Percentiles rank a stretch among this genome's conserved stretches.
These are phyloP conservation scores for Pseudogymnoascus pannorum DNA, from an alignment of 2,329 filamentous ascomycete species.

Conservation along the genomic window DNA sequence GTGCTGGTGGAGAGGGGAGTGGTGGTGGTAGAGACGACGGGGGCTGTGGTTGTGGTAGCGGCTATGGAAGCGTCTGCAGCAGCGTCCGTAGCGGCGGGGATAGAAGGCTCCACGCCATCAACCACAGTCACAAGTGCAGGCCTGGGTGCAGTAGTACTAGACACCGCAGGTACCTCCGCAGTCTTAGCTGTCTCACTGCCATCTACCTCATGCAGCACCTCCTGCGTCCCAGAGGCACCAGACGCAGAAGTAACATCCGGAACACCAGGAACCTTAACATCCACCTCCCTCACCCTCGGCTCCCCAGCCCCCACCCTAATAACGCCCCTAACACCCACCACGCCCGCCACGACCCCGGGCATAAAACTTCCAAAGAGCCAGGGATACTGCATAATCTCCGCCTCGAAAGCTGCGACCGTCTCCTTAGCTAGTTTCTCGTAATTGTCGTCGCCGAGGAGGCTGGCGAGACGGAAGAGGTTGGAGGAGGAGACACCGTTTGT, in stretches of 20 bases:
- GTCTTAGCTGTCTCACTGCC: too few species aligned
- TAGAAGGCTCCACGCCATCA: neutral
- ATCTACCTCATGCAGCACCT: too few species aligned
- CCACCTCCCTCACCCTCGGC: slow-evolving; percentile 14
- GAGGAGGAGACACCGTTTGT: slow-evolving; percentile 80
- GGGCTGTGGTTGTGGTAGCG: neutral
- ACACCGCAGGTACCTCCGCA: too few species aligned
- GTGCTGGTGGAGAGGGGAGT: neutral
- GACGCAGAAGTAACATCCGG: too few species aligned
- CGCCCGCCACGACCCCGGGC: slow-evolving; percentile 64
- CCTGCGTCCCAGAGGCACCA: too few species aligned
- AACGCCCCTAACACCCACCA: slow-evolving; percentile 58
- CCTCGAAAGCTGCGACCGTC: slow-evolving; percentile 79
- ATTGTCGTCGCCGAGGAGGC: slow-evolving; percentile 56
- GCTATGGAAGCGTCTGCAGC: neutral
- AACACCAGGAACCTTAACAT: too few species aligned
- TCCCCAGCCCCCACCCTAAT: slow-evolving; percentile 36
- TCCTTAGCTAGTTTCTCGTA: slow-evolving; percentile 61
- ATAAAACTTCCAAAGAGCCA: slow-evolving; percentile 84
- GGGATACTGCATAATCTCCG: slow-evolving; percentile 86
- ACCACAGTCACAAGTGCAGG: too few species aligned
- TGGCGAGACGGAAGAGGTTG: slow-evolving; percentile 77
- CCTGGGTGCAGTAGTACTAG: too few species aligned
- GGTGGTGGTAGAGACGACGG: neutral
- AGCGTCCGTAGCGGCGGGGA: neutral